Conservation (phyloP, 306 rosid genomes). For the Vicia villosa region DNA sequence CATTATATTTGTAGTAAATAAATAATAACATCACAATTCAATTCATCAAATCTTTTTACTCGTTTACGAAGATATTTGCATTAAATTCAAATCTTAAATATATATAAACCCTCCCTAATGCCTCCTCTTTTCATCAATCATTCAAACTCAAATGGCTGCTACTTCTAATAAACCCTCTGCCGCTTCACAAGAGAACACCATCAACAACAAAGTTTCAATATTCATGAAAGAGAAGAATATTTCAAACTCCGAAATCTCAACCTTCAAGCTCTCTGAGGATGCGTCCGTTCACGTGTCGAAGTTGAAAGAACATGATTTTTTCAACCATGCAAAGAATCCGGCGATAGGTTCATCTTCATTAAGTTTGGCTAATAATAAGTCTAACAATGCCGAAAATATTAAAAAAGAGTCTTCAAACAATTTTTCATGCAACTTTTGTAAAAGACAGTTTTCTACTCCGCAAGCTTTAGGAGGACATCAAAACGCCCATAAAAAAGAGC, state of each 20-base stretch:
- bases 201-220: background rate
- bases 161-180: background rate
- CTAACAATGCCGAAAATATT: background rate
- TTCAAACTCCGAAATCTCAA: background rate
- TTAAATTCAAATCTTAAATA: background rate
- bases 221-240: background rate
- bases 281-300: background rate
- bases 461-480: constrained; percentile 32
- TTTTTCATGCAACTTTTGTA: constrained; percentile 67
- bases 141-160: background rate
- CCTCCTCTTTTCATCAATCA: background rate
- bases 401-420: constrained; percentile 8
- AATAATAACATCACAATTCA: background rate
- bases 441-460: constrained; percentile 50
- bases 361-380: background rate
- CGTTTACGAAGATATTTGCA: background rate
- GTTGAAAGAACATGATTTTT: background rate
- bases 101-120: background rate
- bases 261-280: background rate
- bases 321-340: background rate
- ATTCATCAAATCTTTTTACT: background rate
- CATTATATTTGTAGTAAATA: background rate
- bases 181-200: background rate
- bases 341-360: background rate
- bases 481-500: constrained; percentile 75